Evolutionary conservation across 768 basidiomycete genomes (phyloP), one percentile per base, ranked within the genome.

Genomic region (Mycena alexandri): DNA sequence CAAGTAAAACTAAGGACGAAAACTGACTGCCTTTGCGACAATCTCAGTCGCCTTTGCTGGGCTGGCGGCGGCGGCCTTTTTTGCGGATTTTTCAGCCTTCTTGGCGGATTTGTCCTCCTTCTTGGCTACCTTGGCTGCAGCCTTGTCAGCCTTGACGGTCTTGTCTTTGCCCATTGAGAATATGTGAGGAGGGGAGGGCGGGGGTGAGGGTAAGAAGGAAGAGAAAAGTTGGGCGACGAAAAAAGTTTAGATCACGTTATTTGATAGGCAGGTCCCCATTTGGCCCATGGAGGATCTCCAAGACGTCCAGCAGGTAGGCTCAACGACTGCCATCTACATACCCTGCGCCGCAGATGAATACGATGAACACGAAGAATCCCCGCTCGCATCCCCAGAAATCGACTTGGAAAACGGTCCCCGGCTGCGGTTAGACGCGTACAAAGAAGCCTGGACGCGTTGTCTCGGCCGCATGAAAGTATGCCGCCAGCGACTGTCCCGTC

Each of bases 381-480:
- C 10, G 9, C 38, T 38, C 11, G 38, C 5, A 14, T 38, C 38
- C 12, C 2, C 22, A 8, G 59, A 61, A 13, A 48, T 36, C 12
- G 66, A 68, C 77, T 77, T 90, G 52, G 71, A 88, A 76, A 71
- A 83, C 65, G 71, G 81, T 56, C 75, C 88, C 64, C 69, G 70
- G 36, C 52, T 85, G 46, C 83, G 88, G 25, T 77, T 90, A 54
- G 72, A 81, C 52, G 86, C 85, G 7, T 93, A 92, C 74, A 83
- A 74, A 55, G 73, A 71, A 1, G 86, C 87, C 2, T 93, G 91
- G 91, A 78, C 70, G 60, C 87, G 83, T 65, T 91, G 90, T 74
- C 76, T 90, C 33, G 73, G 79, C 11, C 84, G 85, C 19, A 77
- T 90, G 21, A 86, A 88, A 79, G 89, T 91, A 67, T 21, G 82